A percentile compares a stretch with the other conserved stretches of the same genome.
Conservation (phyloP, 2,329 filamentous ascomycete species). For the Helicocarpus griseus region DNA sequence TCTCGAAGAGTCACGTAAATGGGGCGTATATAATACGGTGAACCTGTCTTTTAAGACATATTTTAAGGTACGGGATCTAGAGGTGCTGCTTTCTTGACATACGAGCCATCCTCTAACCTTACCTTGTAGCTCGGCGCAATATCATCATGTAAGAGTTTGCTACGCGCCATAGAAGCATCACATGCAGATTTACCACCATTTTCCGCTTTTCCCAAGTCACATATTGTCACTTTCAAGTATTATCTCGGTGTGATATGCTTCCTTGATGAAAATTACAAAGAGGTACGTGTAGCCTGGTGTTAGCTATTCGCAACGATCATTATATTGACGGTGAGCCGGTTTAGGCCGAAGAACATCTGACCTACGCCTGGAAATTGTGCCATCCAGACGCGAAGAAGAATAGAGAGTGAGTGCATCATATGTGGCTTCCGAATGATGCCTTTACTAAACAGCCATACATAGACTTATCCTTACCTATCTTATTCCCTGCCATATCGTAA, state of each 20-base stretch:
- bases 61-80: slow-evolving; percentile 55
- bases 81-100: background rate
- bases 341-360: slow-evolving; percentile 70
- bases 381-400: slow-evolving; percentile 64
- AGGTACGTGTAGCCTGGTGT: slow-evolving; percentile 41
- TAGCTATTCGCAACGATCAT: background rate
- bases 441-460: slow-evolving; percentile 16
- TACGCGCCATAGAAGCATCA: slow-evolving; percentile 72
- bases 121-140: slow-evolving; percentile 55
- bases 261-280: slow-evolving; percentile 81
- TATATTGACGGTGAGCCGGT: background rate
- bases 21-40: slow-evolving; percentile 91
- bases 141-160: slow-evolving; percentile 57
- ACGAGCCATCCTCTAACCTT: slow-evolving; percentile 8
- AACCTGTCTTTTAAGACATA: slow-evolving; percentile 98
- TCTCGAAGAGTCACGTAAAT: slow-evolving; percentile 85
- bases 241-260: slow-evolving; percentile 92
- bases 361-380: slow-evolving; percentile 72
- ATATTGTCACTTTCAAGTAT: slow-evolving; percentile 92
- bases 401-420: slow-evolving; percentile 54
- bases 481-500: slow-evolving; percentile 85
- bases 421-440: background rate
- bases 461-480: slow-evolving; percentile 90
- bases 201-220: slow-evolving; percentile 72
- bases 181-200: slow-evolving; percentile 71